phyloP scores from a whole-genome alignment of 805 yeast species.

The Kodamaea neixiangensis region DNA sequence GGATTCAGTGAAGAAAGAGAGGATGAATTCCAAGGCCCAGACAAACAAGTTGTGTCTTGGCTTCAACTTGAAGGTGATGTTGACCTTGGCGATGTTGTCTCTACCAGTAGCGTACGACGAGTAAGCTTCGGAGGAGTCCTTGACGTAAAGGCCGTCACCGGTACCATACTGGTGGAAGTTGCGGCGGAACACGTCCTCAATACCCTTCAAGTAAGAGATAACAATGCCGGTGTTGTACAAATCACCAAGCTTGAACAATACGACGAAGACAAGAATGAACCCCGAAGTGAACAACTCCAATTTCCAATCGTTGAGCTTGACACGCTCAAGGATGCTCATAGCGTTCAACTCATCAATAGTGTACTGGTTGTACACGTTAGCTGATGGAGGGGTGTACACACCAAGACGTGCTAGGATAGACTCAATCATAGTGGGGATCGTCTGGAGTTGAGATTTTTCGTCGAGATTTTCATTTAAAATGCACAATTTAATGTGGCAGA shows the following conservation, averaged over 20 bases:
- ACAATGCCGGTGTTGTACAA: conserved; percentile 58
- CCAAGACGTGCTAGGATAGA: neutral
- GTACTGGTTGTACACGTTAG: conserved; percentile 22
- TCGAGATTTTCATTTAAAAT: neutral
- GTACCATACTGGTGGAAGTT: conserved; percentile 83
- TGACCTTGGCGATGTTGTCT: conserved; percentile 64
- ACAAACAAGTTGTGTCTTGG: conserved; percentile 81
- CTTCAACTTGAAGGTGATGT: conserved; percentile 61
- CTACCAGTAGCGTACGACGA: conserved; percentile 89
- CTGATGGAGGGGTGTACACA: neutral
- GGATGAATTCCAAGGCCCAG: conserved; percentile 60
- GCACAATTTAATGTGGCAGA: neutral
- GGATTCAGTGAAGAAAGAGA: conserved; percentile 58
- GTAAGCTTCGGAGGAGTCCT: conserved; percentile 64
- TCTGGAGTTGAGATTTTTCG: conserved; percentile 1
- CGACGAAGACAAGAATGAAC: conserved; percentile 50
- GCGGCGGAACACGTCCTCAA: conserved; percentile 53
- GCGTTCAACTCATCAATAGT: conserved; percentile 55
- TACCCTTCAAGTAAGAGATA: conserved; percentile 49
- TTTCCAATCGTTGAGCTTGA: conserved; percentile 69
- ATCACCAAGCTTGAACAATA: conserved; percentile 60
- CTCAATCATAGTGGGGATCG: neutral
- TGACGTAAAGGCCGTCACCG: conserved; percentile 44
- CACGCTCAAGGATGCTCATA: conserved; percentile 61
- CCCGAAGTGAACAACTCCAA: conserved; percentile 63